Conservation (phyloP, 2,329 filamentous ascomycete genomes). For the Fusarium sp. region DNA sequence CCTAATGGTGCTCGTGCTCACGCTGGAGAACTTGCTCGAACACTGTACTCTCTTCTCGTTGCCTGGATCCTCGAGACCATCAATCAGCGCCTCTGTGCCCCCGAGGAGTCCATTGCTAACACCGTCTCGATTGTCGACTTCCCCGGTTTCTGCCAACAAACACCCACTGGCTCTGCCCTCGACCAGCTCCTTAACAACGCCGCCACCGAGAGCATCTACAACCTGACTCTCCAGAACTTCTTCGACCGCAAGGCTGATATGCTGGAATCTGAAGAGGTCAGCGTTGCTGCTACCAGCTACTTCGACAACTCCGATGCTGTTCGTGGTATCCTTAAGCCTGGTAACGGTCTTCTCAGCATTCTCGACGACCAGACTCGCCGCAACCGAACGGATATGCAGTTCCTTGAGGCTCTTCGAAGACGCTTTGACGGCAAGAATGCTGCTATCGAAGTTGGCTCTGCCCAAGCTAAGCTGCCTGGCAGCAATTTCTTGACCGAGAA, state of each 20-base stretch:
- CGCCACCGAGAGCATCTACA: constrained; percentile 91
- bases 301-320: constrained; percentile 98
- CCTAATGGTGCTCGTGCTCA: constrained; percentile 89
- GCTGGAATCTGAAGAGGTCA: constrained; percentile 93
- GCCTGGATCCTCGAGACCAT: constrained; percentile 93
- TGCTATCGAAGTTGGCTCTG: constrained; percentile 82
- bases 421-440: constrained; percentile 96
- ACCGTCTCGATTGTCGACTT: constrained; percentile 97
- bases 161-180: constrained; percentile 84
- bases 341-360: constrained; percentile 93
- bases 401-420: constrained; percentile 90
- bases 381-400: constrained; percentile 87
- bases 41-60: constrained; percentile 92
- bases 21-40: constrained; percentile 92
- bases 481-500: constrained; percentile 93
- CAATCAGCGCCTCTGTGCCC: constrained; percentile 88
- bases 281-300: constrained; percentile 90
- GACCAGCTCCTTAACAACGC: constrained; percentile 97
- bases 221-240: constrained; percentile 93
- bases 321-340: constrained; percentile 88
- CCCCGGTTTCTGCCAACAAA: constrained; percentile 89
- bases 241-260: constrained; percentile 95
- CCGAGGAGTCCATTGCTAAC: constrained; percentile 90
- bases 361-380: constrained; percentile 95
- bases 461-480: constrained; percentile 82